These are phyloP conservation scores for Ceratocystiopsis sp. DNA, from an alignment of 2,329 filamentous ascomycete species.

Conservation along the genomic window DNA sequence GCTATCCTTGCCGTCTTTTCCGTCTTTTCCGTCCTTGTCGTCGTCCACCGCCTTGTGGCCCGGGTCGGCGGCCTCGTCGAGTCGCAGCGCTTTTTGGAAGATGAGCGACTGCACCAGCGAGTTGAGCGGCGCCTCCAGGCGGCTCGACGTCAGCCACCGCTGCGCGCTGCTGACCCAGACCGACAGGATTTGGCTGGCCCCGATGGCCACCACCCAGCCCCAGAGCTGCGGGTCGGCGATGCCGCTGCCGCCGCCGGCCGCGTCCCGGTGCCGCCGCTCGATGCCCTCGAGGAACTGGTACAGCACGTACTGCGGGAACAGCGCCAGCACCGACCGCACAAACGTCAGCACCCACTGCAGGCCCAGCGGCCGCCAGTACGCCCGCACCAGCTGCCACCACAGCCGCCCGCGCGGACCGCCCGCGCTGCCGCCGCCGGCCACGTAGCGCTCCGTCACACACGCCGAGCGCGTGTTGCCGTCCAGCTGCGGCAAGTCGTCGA, in stretches of 20 bases:
- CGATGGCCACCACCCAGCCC: slow-evolving; percentile 17
- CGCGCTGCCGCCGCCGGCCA: slow-evolving; percentile 9
- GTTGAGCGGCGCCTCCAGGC: slow-evolving; percentile 16
- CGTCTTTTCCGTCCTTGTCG: background rate
- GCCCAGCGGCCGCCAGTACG: slow-evolving; percentile 13
- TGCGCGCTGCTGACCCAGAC: slow-evolving; percentile 16
- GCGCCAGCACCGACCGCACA: slow-evolving; percentile 14
- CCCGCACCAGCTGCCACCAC: slow-evolving; percentile 18
- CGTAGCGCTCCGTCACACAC: slow-evolving; percentile 11
- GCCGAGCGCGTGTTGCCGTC: slow-evolving; percentile 15
- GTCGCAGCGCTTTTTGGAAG: slow-evolving; percentile 19
- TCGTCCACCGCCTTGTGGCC: slow-evolving; percentile 1
- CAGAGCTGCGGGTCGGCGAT: slow-evolving; percentile 13
- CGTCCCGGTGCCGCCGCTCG: slow-evolving; percentile 9
- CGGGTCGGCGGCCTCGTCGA: slow-evolving; percentile 16
- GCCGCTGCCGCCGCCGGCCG: slow-evolving; percentile 1
- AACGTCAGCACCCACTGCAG: slow-evolving; percentile 18
- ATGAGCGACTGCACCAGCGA: slow-evolving; percentile 18
- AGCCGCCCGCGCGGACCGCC: slow-evolving; percentile 11
- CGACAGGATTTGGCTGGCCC: slow-evolving; percentile 16
- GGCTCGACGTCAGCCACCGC: slow-evolving; percentile 18
- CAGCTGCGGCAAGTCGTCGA: slow-evolving; percentile 17
- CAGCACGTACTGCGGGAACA: slow-evolving; percentile 19
- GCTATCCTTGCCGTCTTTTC: slow-evolving; percentile 3
- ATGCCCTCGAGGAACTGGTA: slow-evolving; percentile 19